Base-by-base conservation (phyloP, 1,139 yeast species). In the Pichia sp. region DNA sequence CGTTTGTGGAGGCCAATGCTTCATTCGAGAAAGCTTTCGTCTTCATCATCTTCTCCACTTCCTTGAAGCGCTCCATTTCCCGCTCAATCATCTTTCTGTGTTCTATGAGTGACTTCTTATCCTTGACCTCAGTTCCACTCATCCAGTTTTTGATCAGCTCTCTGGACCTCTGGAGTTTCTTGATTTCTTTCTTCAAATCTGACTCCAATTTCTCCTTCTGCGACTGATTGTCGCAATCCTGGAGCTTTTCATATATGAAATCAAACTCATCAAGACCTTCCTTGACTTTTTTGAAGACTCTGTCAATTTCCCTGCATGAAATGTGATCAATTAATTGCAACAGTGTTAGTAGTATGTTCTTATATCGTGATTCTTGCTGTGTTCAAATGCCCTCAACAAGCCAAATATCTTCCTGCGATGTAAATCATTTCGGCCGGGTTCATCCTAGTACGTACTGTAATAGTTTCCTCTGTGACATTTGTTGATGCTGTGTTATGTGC, bases 61-160 rank as follows among this genome's bases (percentile, higher is more conserved):
- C 91, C 59, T 93, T 93, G 63, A 93, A 93, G 50, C 91, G 74
- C 61, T 93, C 98, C 99, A 91, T 91, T 39, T 93, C 95, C 30
- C 75, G 75, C 59, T 93, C 96, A 49, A 93, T 91, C 48, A 78
- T 66, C 49, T 79, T 72, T 38, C 98, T 70, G 51, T 87, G 84
- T 44, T 88, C 97, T 45, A 76, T 71, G 42, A 93, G 63, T 31
- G 62, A 67, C 56, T 85, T 82, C 63, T 87, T 94, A 54, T 91
- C 93, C 60, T 93, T 88, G 37, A 88, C 88, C 45, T 93, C 94
- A 51, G 81, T 82, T 50, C 93, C 94, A 32, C 94, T 77, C 55
- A 88, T 66, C 98, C 98, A 93, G 39, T 85, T 82, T 61, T 93
- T 93, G 49, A 93, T 84, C 62, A 88, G 97, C 60, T 93, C 98